Evolutionary conservation across 352 stramenopile species (phyloP), one percentile per base, ranked within the genome.

Genomic region (Phytophthora pisi): DNA sequence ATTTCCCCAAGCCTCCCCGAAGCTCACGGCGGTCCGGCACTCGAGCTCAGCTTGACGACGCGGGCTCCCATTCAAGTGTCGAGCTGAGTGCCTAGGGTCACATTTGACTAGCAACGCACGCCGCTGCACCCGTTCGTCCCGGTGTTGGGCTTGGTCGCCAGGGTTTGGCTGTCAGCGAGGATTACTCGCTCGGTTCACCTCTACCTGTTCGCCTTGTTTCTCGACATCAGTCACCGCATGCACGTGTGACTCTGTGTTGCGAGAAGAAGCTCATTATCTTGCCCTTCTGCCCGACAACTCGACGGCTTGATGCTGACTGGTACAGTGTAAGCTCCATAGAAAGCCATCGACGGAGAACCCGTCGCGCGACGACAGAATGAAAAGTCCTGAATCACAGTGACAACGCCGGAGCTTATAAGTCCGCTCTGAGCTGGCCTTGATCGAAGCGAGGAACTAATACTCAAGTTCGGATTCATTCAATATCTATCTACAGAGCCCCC

Each of bases 401-500:
- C 40, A n/a, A 42, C 36, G 36, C n/a, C 36, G 13, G 11, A 16
- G 36, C 11, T n/a, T 8, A 42, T 4, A 42, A 42, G 36, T 16
- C 15, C 36, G 36, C 36, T 43, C 8, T 9, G 11, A 20, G 20
- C 20, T 20, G 20, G 30, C 11, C 5, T 11, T 36, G 31, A 38
- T 3, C 31, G 20, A 34, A 34, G 49, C 24, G n/a, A 28, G 40
- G 28, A 26, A 24, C 16, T 64, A 43, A 45, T 68, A 72, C 36
- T n/a, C 52, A 60, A 23, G 13, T 1, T 64, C 45, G 45, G 18
- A 68, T 57, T 34, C 40, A 62, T 55, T 59, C 40, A 62, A 51
- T 59, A 64, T 68, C 38, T 63, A 65, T 70, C 56, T 70, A 61
- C 55, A 51, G 24, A 51, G 53, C 8, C 31, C 24, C 24, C 30